These are phyloP conservation scores for Fusarium tjaetaba DNA, from an alignment of 2,329 filamentous ascomycete species.

Conservation along the genomic window DNA sequence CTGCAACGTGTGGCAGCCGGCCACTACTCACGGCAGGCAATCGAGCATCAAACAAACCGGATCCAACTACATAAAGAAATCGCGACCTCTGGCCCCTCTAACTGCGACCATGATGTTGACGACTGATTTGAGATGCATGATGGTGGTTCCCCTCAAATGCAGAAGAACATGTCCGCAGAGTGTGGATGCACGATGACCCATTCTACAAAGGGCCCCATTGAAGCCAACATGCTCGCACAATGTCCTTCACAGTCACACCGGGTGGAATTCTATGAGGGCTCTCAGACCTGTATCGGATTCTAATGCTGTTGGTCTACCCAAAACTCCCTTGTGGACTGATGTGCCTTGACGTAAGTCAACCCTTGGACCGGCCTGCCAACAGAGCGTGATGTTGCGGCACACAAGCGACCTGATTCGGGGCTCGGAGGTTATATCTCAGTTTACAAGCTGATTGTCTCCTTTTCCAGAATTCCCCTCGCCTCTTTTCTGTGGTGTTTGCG, in stretches of 20 bases:
- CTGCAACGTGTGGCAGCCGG: background rate
- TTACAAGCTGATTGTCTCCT: constrained; percentile 34
- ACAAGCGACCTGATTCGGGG: constrained; percentile 43
- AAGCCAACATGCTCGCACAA: constrained; percentile 29
- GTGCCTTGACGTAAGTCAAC: constrained; percentile 45
- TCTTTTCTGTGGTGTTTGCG: constrained; percentile 39
- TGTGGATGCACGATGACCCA: constrained; percentile 39
- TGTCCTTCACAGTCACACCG: constrained; percentile 31
- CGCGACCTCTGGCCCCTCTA: constrained; percentile 3
- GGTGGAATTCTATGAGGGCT: constrained; percentile 22
- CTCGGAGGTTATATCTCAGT: constrained; percentile 39
- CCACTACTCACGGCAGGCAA: constrained; percentile 3
- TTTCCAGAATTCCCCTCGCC: constrained; percentile 25
- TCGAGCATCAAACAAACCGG: background rate
- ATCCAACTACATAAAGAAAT: background rate
- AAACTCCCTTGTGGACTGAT: constrained; percentile 41
- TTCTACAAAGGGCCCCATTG: constrained; percentile 39
- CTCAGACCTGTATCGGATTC: constrained; percentile 26
- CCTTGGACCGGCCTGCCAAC: constrained; percentile 33
- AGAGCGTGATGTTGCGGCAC: constrained; percentile 38
- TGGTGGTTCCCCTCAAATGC: constrained; percentile 37
- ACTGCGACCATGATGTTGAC: constrained; percentile 11
- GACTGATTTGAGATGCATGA: constrained; percentile 31
- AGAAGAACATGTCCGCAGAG: constrained; percentile 36
- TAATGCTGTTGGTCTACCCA: constrained; percentile 37